Evolutionary conservation across 2,329 filamentous ascomycete genomes (phyloP), one percentile per base, ranked within the genome.

Genomic region (Pseudocercospora cruenta): DNA sequence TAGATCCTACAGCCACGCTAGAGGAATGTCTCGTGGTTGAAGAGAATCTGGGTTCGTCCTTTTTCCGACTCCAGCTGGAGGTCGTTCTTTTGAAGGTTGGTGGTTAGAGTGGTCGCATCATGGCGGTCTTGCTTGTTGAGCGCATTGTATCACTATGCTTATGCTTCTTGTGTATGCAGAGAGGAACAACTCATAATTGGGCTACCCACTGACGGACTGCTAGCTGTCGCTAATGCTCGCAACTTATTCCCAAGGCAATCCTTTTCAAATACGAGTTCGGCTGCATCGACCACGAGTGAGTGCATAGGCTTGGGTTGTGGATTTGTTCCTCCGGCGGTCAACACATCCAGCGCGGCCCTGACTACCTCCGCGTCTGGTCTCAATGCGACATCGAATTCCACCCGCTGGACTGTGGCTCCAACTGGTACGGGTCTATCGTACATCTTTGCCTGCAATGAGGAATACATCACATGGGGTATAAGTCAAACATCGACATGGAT

Each of bases 81-180:
- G 10, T 28, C 24, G 51, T 24, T 54, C 51, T 3, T 54, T 54
- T 24, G 16, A 6, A 26, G 16, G 24, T 28, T 16, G 24, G 8
- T 10, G 22, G 1, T n/a, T 3, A 28, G 14, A n/a, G 51, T 55
- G 26, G 6, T 9, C 39, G 39, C 16, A 55, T 55, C 16, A 55
- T 55, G 51, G 51, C 51, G 2, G 21, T 31, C 26, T 26, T 26
- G 22, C 8, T 24, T 24, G 21, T 24, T 24, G 19, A 14, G 7
- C 12, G 22, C 24, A 16, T 26, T 53, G 49, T n/a, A 8, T 9
- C 10, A n/a, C 8, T 31, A n/a, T 55, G 51, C 26, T n/a, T 55
- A 55, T 55, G 26, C 51, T 55, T 55, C 51, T 26, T 31, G 24
- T 54, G 51, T 54, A 54, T 31, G 51, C 14, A 39, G 36, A n/a